Evolutionary conservation across 352 stramenopile species (phyloP).

Genomic region (Elongisporangium prolatum): DNA sequence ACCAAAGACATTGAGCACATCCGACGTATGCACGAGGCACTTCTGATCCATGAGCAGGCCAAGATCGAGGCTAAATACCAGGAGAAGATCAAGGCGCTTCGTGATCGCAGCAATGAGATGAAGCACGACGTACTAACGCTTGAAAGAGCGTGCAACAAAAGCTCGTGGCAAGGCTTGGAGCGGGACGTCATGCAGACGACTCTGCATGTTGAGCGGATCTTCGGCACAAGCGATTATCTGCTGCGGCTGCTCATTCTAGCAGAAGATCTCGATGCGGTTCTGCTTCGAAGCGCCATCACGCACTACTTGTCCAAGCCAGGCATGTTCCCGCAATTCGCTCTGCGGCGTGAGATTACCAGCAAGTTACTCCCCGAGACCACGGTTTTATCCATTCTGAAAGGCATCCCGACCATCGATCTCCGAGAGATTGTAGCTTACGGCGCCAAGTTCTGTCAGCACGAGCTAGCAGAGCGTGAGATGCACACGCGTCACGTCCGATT

Average conservation of each 20-base stretch:
- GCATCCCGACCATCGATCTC: conserved; percentile 40
- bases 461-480: conserved; percentile 54
- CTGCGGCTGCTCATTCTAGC: conserved; percentile 68
- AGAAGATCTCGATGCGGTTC: conserved; percentile 62
- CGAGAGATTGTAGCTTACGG: conserved; percentile 38
- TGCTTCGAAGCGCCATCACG: conserved; percentile 44
- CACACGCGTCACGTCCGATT: conserved; percentile 60
- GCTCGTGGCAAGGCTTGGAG: conserved; percentile 50
- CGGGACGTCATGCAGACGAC: conserved; percentile 42
- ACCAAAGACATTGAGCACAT: conserved; percentile 63
- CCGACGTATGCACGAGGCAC: conserved; percentile 48
- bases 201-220: conserved; percentile 62
- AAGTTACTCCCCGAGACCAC: conserved; percentile 68
- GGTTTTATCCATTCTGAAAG: conserved; percentile 58
- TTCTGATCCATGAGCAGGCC: conserved; percentile 51
- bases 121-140: conserved; percentile 35
- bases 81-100: conserved; percentile 32
- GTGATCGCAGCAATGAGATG: conserved; percentile 34
- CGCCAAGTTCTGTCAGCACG: conserved; percentile 48
- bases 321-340: conserved; percentile 53
- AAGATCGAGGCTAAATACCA: conserved; percentile 66
- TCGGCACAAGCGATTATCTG: conserved; percentile 67
- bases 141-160: conserved; percentile 46
- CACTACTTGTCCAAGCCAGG: conserved; percentile 44
- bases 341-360: conserved; percentile 67